phyloP scores from a whole-genome alignment of 2,329 filamentous ascomycete genomes.

The Pleoardoris graminearum region DNA sequence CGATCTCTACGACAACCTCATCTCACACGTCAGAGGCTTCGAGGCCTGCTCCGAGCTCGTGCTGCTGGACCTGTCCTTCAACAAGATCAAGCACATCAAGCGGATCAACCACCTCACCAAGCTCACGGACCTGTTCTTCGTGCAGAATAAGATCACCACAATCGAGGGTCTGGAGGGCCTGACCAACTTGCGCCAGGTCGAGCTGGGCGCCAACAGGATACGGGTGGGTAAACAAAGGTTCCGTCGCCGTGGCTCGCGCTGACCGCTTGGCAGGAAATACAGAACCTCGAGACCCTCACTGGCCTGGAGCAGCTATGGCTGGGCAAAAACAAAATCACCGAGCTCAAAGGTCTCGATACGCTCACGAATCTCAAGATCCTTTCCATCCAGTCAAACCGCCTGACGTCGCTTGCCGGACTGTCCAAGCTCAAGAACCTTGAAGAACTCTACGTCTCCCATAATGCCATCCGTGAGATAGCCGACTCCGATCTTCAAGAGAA shows the following conservation, averaged over 20 bases:
- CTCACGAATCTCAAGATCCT: conserved; percentile 82
- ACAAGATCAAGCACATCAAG: conserved; percentile 99
- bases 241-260: conserved; percentile 49
- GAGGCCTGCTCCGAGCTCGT: conserved; percentile 76
- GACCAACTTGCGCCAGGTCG: conserved; percentile 75
- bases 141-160: conserved; percentile 88
- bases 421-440: conserved; percentile 75
- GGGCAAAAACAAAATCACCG: conserved; percentile 93
- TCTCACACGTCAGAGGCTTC: conserved; percentile 81
- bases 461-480: conserved; percentile 76
- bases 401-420: conserved; percentile 76
- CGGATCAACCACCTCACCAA: conserved; percentile 76
- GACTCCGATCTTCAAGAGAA: conserved; percentile 67
- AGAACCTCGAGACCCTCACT: conserved; percentile 78
- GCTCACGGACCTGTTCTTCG: conserved; percentile 84
- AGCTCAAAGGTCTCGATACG: conserved; percentile 73
- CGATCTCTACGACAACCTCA: conserved; percentile 95
- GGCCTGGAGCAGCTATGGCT: conserved; percentile 88
- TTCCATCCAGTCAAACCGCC: conserved; percentile 93
- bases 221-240: conserved; percentile 45
- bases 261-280: conserved; percentile 63
- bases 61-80: conserved; percentile 90
- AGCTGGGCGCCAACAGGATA: conserved; percentile 91
- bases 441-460: conserved; percentile 95
- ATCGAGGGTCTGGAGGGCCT: conserved; percentile 85